phyloP scores from a whole-genome alignment of 1,284 basidiomycete genomes.

The Naganishia sp. region DNA sequence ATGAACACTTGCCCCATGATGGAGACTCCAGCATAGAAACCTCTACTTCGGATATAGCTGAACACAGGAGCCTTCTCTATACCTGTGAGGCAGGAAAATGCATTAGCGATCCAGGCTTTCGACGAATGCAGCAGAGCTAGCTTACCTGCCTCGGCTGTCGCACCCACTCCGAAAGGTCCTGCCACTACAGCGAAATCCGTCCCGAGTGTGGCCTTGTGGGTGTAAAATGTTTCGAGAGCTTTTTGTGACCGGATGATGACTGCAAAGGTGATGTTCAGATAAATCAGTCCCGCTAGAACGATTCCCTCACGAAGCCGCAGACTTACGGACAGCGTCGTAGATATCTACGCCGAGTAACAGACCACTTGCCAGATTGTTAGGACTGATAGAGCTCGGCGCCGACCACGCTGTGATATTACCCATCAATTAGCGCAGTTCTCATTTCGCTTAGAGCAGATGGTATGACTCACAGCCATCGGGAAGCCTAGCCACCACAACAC shows the following conservation, averaged over 20 bases:
- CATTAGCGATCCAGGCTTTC: not conserved
- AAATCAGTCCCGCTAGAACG: not conserved
- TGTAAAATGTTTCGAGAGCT: slow-evolving; percentile 57
- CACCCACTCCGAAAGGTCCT: slow-evolving; percentile 59
- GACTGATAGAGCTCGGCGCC: slow-evolving; percentile 56
- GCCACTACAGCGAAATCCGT: slow-evolving; percentile 58
- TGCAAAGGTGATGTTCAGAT: not conserved
- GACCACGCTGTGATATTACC: slow-evolving; percentile 53
- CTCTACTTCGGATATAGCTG: slow-evolving; percentile 52
- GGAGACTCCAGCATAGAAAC: slow-evolving; percentile 57
- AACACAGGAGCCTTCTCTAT: slow-evolving; percentile 54
- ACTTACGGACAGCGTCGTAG: slow-evolving; percentile 53
- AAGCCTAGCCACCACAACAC: slow-evolving; percentile 54
- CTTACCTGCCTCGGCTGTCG: slow-evolving; percentile 55
- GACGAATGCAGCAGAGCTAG: not conserved
- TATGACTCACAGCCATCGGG: slow-evolving; percentile 53
- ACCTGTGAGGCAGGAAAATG: not conserved
- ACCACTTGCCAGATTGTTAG: slow-evolving; percentile 57
- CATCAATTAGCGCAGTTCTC: not conserved
- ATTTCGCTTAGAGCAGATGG: too few relatives aligned
- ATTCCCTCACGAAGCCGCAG: slow-evolving; percentile 12
- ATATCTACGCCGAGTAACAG: slow-evolving; percentile 56
- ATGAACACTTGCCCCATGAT: slow-evolving; percentile 57
- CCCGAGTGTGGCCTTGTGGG: slow-evolving; percentile 59
- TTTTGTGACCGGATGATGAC: slow-evolving; percentile 56